Evolutionary conservation across 2,329 filamentous ascomycete genomes (phyloP), one percentile per base, ranked within the genome.

Genomic region (Cladosporium sp.): DNA sequence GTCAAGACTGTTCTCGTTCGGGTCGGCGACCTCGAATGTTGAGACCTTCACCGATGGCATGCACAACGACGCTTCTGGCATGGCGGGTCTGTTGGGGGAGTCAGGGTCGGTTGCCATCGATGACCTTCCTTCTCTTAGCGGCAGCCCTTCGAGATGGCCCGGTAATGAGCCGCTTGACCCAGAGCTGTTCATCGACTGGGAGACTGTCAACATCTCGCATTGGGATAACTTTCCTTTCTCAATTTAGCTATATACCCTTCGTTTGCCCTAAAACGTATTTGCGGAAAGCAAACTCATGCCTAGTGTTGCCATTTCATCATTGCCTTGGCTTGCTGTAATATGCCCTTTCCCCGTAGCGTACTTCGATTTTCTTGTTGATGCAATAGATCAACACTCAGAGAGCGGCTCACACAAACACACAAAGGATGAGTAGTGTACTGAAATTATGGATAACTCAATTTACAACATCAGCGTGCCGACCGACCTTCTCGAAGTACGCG

Each of bases 161-260:
- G 24, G 34, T 14, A 34, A 28, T 24, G 60, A 38, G 7, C 49
- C 44, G 49, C 21, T 63, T 11, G 60, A 63, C 32, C 60, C 60
- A 47, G 47, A 63, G n/a, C 47, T 63, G 4, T 55, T 63, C 34
- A 54, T 63, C 10, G 60, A 63, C 18, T 63, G 60, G 60, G 60
- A 63, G 47, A 63, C 60, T 3, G 60, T 63, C 21, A 63, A 63
- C 14, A 63, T 63, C 24, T 63, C 60, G 14, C 60, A 63, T 11
- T 63, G 60, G 60, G 60, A 63, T n/a, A 63, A 63, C 15, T 63
- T 63, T 21, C 60, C 60, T 28, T 63, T 63, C 15, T 49, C 28
- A 8, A 49, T 63, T 2, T 63, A 58, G 34, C 41, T 21, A 21
- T 21, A 47, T 47, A 47, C 41, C 41, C 41, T 47, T 21, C 41